A percentile compares a stretch with the other conserved stretches of the same genome.
Evolutionary conservation across 768 basidiomycete species (phyloP).

Genomic region (Gautieria morchelliformis): DNA sequence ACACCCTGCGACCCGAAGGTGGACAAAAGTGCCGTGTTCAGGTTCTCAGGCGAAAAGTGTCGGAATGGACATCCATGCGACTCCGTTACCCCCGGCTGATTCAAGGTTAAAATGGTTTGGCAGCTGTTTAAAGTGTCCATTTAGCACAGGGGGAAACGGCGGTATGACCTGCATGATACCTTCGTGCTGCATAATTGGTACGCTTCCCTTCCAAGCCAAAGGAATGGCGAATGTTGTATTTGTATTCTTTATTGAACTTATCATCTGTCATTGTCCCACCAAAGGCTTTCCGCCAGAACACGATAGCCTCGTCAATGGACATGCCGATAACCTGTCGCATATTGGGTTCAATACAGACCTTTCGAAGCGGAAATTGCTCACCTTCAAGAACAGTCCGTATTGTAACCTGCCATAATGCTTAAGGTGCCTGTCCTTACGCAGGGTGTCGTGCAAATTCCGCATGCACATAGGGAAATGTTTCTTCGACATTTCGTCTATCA

Average conservation of each 20-base stretch:
- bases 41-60: constrained; percentile 75
- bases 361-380: constrained; percentile 18
- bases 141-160: not conserved
- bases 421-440: constrained; percentile 72
- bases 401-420: constrained; percentile 90
- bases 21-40: constrained; percentile 66
- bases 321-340: constrained; percentile 70
- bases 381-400: constrained; percentile 94
- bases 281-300: constrained; percentile 90
- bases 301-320: constrained; percentile 86
- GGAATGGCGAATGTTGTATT: constrained; percentile 93
- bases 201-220: constrained; percentile 93
- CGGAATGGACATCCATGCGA: constrained; percentile 90
- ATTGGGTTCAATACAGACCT: not conserved
- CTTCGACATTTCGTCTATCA: constrained; percentile 79
- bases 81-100: constrained; percentile 59
- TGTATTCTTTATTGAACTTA: constrained; percentile 96
- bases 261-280: constrained; percentile 65
- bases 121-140: constrained; percentile 46
- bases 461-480: constrained; percentile 96
- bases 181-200: constrained; percentile 90
- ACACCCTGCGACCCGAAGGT: constrained; percentile 58
- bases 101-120: constrained; percentile 67
- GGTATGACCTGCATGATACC: constrained; percentile 29
- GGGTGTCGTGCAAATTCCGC: constrained; percentile 76